Conservation (phyloP, 2,329 filamentous ascomycete species). For the Xylaria sp. region DNA sequence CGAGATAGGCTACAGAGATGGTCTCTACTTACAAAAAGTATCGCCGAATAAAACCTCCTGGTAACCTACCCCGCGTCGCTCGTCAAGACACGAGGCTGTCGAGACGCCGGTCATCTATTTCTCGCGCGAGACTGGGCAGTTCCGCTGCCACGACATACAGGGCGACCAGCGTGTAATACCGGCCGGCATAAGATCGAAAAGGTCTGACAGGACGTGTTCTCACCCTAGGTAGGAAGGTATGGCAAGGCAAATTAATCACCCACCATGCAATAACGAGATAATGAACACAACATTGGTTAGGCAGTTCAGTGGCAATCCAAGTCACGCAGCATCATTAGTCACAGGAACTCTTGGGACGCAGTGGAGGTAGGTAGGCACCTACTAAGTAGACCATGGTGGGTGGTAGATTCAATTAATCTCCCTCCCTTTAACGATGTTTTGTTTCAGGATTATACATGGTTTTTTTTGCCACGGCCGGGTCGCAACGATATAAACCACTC, state of each 20-base stretch:
- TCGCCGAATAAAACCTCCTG: neutral
- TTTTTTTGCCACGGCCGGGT: neutral
- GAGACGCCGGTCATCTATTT: neutral
- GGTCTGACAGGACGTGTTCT: neutral
- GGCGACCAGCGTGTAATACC: neutral
- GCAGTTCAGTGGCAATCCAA: neutral
- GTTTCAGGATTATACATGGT: neutral
- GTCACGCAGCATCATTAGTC: neutral
- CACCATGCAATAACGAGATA: neutral
- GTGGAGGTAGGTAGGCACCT: too few relatives aligned
- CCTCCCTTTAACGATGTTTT: neutral
- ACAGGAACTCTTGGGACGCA: neutral
- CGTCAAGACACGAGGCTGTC: conserved; percentile 4
- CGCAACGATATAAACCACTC: neutral
- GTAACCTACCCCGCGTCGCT: conserved; percentile 1
- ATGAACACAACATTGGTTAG: neutral
- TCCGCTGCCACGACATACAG: conserved; percentile 3
- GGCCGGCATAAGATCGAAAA: neutral
- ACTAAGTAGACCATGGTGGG: neutral
- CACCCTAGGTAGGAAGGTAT: neutral
- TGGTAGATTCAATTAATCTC: neutral
- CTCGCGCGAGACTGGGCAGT: conserved; percentile 1
- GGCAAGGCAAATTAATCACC: conserved; percentile 14
- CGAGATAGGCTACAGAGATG: too few relatives aligned
- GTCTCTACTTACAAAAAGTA: neutral